Base-by-base conservation (phyloP, 495 filamentous ascomycete genomes). In the Entonaema liquescens region DNA sequence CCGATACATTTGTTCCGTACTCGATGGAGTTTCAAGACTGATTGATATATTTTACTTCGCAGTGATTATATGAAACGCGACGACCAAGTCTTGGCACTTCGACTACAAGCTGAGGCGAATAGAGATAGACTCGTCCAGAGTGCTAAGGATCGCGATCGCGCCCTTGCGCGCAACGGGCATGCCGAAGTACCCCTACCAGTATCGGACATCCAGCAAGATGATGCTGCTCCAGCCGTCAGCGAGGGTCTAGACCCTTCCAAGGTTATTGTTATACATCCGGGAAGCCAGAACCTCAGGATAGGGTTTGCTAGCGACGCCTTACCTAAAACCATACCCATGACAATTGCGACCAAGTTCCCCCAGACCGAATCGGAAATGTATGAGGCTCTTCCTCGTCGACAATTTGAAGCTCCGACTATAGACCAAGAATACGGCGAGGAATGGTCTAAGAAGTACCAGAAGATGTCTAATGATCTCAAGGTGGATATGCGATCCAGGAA, bases 11-110 rank as follows among this genome's bases (percentile, higher is more conserved):
- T 17, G 1, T n/a, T 13, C 9, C 17, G 33, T 11, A 47, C 21
- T 15, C 31, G 25, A 7, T n/a, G 0, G 8, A 11, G 47, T 38
- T 23, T 9, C 67, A 25, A 62, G 25, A 65, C 76, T 80, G 56
- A 79, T 73, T 80, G 59, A 79, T 75, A 13, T 21, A 15, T 23
- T 58, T 25, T 50, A n/a, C 13, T 38, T 36, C 11, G 5, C 68
- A 97, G 94, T 36, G 95, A 99, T 73, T 99, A 97, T 74, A 91
- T 98, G 74, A 99, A 99, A 84, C 89, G 96, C 73, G 95, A 99
- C 80, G 95, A 99, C 70, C 95, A 99, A 82, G 91, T 94, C 62
- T 88, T 98, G 49, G 92, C 94, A 1, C 88, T 93, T 73, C 89
- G 95, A 60, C 83, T 97, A 5, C 93, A 95, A 72, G 89, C 88